Evolutionary conservation across 2,329 filamentous ascomycete genomes (phyloP), one percentile per base, ranked within the genome.

Genomic region (Aspergillus niger): DNA sequence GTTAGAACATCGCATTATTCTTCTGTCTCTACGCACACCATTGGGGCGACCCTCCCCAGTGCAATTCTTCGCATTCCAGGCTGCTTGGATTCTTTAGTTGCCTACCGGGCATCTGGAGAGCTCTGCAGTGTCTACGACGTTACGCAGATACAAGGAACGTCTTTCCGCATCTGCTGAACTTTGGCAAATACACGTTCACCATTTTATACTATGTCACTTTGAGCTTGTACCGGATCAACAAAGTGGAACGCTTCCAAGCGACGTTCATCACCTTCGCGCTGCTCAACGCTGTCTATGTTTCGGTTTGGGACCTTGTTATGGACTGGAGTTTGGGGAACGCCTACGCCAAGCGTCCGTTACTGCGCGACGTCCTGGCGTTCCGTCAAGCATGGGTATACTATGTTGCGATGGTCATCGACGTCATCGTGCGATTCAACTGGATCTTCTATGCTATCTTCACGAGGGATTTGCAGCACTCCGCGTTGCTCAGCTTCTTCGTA

Each of bases 271-370:
- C 86, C 0, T 92, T 93, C 68, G 91, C 92, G 0, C 82, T 83
- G n/a, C 76, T 96, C 65, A 99, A 97, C 73, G 85, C 88, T 48
- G 77, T 96, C 28, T 98, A 97, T 75, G 89, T 85, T 67, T 92
- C 89, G 8, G 84, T 97, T 44, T 99, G 95, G 95, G 95, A 99
- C 73, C 79, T 99, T 1, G 87, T 92, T 65, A 97, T 98, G 91
- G 95, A 99, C 75, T 98, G 95, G 84, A 95, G 90, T 60, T 82
- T 97, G n/a, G 84, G 94, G 3, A 92, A 97, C 68, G 83, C 89
- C 0, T 86, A 89, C 58, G 86, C 91, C 0, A 84, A 85, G 10
- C 81, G 90, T 65, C 84, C 80, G 1, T 82, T 88, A 52, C 84
- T 97, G 10, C 89, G 95, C 6, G 86, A 94, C 60, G 89, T 91